Conservation (phyloP, 2,329 filamentous ascomycete species). For the Botryotinia narcissicola region DNA sequence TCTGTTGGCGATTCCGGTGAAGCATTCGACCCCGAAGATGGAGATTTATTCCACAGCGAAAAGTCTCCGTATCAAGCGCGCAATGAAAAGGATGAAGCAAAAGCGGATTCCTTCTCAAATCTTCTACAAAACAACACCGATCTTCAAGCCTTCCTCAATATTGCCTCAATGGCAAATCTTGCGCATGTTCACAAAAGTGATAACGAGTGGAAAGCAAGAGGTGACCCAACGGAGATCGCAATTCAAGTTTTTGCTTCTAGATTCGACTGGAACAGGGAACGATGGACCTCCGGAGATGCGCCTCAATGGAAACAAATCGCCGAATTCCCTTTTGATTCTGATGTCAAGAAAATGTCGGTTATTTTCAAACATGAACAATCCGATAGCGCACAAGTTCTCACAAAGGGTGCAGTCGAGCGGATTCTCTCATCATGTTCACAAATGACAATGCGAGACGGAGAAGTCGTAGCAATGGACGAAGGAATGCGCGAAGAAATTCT, state of each 20-base stretch:
- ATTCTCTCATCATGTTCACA: conserved; percentile 61
- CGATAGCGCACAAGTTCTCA: conserved; percentile 48
- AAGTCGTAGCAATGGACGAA: conserved; percentile 49
- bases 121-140: conserved; percentile 47
- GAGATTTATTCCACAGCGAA: conserved; percentile 42
- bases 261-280: conserved; percentile 60
- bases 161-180: conserved; percentile 64
- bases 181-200: conserved; percentile 56
- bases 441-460: conserved; percentile 45
- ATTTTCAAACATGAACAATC: conserved; percentile 52
- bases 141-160: conserved; percentile 57
- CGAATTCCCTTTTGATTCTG: conserved; percentile 73
- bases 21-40: conserved; percentile 51
- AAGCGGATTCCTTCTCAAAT: conserved; percentile 22
- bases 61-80: conserved; percentile 32
- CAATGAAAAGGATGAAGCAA: background rate
- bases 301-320: conserved; percentile 57
- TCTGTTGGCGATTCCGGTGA: conserved; percentile 50
- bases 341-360: conserved; percentile 74
- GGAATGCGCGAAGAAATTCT: conserved; percentile 56
- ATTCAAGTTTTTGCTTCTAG: conserved; percentile 72
- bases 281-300: conserved; percentile 49
- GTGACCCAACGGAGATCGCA: conserved; percentile 70
- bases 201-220: conserved; percentile 59
- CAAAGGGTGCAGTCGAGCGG: conserved; percentile 68